Base-by-base conservation (phyloP, 345 rosid species). In the Pistacia vera region DNA sequence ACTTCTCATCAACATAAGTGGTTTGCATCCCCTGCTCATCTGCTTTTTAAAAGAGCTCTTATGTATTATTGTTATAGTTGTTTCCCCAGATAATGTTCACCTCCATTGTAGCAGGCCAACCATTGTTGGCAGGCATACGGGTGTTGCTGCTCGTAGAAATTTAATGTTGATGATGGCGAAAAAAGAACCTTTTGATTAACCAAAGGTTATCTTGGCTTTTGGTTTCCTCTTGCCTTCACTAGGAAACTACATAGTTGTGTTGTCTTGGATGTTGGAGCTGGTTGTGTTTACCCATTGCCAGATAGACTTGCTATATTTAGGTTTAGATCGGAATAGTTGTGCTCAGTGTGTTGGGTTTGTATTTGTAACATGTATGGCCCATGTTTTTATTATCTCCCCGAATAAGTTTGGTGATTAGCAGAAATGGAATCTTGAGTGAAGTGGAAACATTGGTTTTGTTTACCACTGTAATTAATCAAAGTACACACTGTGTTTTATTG, bases 341-440 rank as follows among this genome's bases (percentile, higher is more conserved):
- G 33, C 33, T 30, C 3, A 30, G 33, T 30, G 33, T 30, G 33
- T 30, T 30, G 33, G 1, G 33, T 30, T 30, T 30, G 33, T 30
- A 30, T 30, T 30, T 30, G 33, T 30, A 30, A 30, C 33, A 30
- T 30, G 33, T 30, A 30, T 58, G 46, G 13, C 33, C 79, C 46
- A 54, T 83, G 89, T 86, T 86, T 81, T 70, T 78, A 74, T 77
- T 84, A 1, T 86, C 86, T 66, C 86, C 86, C 89, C 17, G 1
- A 78, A 36, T 54, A 41, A 60, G 56, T 70, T 55, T 17, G 35
- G 22, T 17, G 41, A 3, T 17, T 8, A 38, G 12, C 1, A n/a
- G 17, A 17, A 30, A 3, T 14, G n/a, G 36, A 54, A 36, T 58
- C 80, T 77, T 62, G 82, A 85, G 91, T 84, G 86, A 85, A 80